Base-by-base conservation (phyloP, 106 monocot genomes). In the Apostasia ramifera region DNA sequence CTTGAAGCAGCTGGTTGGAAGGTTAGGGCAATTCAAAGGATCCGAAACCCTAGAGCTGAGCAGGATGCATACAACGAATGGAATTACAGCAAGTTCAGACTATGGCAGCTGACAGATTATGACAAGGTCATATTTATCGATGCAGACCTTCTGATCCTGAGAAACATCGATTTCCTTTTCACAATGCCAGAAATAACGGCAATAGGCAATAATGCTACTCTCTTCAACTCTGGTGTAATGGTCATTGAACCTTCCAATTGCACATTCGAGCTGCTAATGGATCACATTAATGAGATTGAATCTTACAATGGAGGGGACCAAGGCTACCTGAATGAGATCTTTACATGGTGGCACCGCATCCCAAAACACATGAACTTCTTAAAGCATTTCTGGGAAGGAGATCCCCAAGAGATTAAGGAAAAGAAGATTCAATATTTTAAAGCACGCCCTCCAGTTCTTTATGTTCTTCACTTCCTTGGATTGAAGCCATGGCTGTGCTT, bases 61-160 rank as follows among this genome's bases (percentile, higher is more conserved):
- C 76, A 61, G 0, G 80, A 85, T 63, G 77, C 84, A 37, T 85
- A 85, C 66, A 85, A 80, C 10, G 84, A 85, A 61, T 85, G 85
- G 85, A 85, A 85, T 68, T 85, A 85, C 78, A 85, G 85, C 81
- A 85, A 85, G 67, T 85, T 85, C 73, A 59, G 81, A 14, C 81
- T 85, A 0, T 85, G 85, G 85, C 85, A 85, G 51, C 78, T 85
- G 2, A 85, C 85, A 0, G 81, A 85, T 14, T 85, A 85, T 26
- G 81, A 81, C 55, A 85, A 78, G 67, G 39, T 85, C 61, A 75
- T 85, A 47, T 85, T 85, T 75, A 81, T 85, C 3, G 81, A 85
- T 57, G 85, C 85, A 3, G 85, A 85, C 57, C 81, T 81, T 8
- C 78, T 85, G 6, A 71, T 85, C 66, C 47, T 85, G 12, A 44